Base-by-base conservation (phyloP, 129 eudicot genomes). In the Centrapalus pauciflorus region DNA sequence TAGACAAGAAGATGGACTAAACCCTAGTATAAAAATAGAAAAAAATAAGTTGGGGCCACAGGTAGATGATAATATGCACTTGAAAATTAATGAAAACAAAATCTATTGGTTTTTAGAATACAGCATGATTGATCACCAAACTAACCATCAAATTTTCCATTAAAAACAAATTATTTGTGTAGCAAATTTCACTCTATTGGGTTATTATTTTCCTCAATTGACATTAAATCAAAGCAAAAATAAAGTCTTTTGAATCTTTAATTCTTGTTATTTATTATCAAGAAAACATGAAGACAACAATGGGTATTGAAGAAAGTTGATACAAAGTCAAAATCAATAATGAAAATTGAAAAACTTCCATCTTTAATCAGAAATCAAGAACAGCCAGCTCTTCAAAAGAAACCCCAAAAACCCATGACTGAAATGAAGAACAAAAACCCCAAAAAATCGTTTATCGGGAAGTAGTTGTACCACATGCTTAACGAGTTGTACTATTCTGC, bases 1-100 rank as follows among this genome's bases (percentile, higher is more conserved):
- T 60, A 74, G 70, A 81, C 61, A 72, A 73, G 23, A 73, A 21
- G 73, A 75, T 43, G 69, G 70, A 72, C 64, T 62, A 77, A 77
- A 51, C 60, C 62, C 50, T 64, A n/a, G 51, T 40, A 69, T 68
- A 49, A 25, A 73, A 41, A 48, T 34, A 56, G 78, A 66, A 21
- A 64, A 64, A 65, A 41, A 69, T 32, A 54, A 29, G 34, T 30
- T 54, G 68, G 77, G 74, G 73, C 78, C 81, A 60, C 55, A 26
- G 66, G 81, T 67, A 33, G 76, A 70, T 58, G 75, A 66, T 46
- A 73, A 52, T 45, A 65, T 14, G 71, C 72, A 64, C 67, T 66
- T 70, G 54, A 82, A 48, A 68, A 30, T 51, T 50, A 73, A 70
- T 77, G 67, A 56, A 67, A 63, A 43, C 80, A 69, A 82, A 60